Evolutionary conservation across 192 early-diverging fungal genomes (phyloP).

Genomic region (Coemansia sp.): DNA sequence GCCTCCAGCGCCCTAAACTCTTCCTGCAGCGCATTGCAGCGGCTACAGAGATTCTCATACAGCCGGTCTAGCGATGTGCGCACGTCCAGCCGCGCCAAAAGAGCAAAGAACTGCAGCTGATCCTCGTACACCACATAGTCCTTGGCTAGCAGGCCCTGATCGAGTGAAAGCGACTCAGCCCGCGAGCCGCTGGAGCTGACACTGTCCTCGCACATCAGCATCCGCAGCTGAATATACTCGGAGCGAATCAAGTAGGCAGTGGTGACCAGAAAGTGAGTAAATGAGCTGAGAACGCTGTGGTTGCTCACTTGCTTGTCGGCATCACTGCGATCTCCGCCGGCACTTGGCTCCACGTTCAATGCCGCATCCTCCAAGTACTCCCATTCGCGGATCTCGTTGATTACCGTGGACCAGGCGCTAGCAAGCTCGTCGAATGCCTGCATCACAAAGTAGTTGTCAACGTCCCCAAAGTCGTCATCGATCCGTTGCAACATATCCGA

Average conservation of each 20-base stretch:
- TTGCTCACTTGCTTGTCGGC: slow-evolving; percentile 1
- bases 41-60: slow-evolving; percentile 31
- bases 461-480: slow-evolving; percentile 48
- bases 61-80: slow-evolving; percentile 29
- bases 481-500: slow-evolving; percentile 27
- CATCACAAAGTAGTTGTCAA: slow-evolving; percentile 53
- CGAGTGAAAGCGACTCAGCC: slow-evolving; percentile 16
- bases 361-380: slow-evolving; percentile 19
- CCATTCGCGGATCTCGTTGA: slow-evolving; percentile 40
- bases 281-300: slow-evolving; percentile 22
- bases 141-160: slow-evolving; percentile 42
- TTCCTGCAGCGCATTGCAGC: slow-evolving; percentile 29
- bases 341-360: neutral
- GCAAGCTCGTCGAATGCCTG: slow-evolving; percentile 52
- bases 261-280: slow-evolving; percentile 34
- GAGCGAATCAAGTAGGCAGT: slow-evolving; percentile 42
- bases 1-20: slow-evolving; percentile 21
- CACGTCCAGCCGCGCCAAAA: slow-evolving; percentile 40
- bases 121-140: slow-evolving; percentile 51
- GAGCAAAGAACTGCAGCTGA: slow-evolving; percentile 46
- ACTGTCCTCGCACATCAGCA: slow-evolving; percentile 45
- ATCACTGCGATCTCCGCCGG: neutral
- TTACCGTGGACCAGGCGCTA: slow-evolving; percentile 42
- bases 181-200: slow-evolving; percentile 8
- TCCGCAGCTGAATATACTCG: slow-evolving; percentile 46